Evolutionary conservation across 495 filamentous ascomycete genomes (phyloP), one percentile per base, ranked within the genome.

Genomic region (Penicillium longicatenatum): DNA sequence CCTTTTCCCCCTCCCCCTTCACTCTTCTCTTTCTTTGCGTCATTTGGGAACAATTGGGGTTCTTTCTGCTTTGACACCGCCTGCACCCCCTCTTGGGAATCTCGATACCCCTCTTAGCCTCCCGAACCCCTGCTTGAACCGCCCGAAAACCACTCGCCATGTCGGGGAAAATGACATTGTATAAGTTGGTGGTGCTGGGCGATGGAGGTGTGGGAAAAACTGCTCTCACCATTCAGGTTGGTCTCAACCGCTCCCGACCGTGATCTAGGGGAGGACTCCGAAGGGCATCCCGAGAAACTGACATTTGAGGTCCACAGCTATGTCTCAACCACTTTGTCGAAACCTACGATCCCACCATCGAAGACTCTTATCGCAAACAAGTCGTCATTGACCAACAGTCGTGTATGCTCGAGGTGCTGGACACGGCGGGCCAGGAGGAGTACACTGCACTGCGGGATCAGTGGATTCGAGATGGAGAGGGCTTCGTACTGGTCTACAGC

Each of bases 381-480:
- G 93, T 96, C 54, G 93, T 97, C 59, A 98, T 98, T 71, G 94
- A 98, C 73, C 85, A 87, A 57, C 91, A 95, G 69, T 89, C 94
- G 20, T 97, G 94, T 79, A 98, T 98, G 94, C 84, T 98, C 65
- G 94, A 98, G 76, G 93, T 98, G 37, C 83, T 98, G 57, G 94
- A 98, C 78, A 98, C 95, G 30, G 94, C 94, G 31, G 94, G 94
- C n/a, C 95, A 98, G 75, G 94, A 98, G 76, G 94, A 98, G 76
- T 98, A 98, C 73, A 98, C 93, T 52, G 94, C 95, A 37, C 79
- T 98, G 66, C 83, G 94, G 63, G 94, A 98, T 71, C 94, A 98
- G 77, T 98, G 94, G 94, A 98, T 98, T 66, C 84, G 95, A 39
- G 93, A 98, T 69, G 94, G 94, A 31, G 95, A 98, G 71, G 94